Percentiles rank a stretch among this genome's conserved stretches.
These are phyloP conservation scores for Lobosporangium transversale DNA, from an alignment of 192 early-diverging fungal species.

Conservation along the genomic window DNA sequence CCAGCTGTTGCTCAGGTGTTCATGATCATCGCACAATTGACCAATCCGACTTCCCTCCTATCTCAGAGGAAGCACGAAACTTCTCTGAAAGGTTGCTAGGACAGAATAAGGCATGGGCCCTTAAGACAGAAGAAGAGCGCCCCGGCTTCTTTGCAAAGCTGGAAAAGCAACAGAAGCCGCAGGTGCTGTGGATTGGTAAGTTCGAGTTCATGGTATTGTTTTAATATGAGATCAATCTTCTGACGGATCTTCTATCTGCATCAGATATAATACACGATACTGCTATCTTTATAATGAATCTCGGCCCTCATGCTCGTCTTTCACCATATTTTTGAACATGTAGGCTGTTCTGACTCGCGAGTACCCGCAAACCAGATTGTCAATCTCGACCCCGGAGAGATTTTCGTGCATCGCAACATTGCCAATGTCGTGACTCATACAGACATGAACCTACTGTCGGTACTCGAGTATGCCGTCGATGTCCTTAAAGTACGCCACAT, in stretches of 20 bases:
- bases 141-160: slow-evolving; percentile 81
- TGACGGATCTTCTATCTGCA: too few species aligned
- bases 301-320: not conserved
- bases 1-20: slow-evolving; percentile 1
- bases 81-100: slow-evolving; percentile 52
- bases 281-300: too few species aligned
- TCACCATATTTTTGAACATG: not conserved
- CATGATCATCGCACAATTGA: not conserved
- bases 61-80: slow-evolving; percentile 37
- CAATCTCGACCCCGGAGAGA: slow-evolving; percentile 77
- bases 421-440: slow-evolving; percentile 88
- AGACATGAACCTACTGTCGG: slow-evolving; percentile 85
- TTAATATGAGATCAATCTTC: too few species aligned
- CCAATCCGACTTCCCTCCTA: slow-evolving; percentile 17
- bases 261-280: too few species aligned
- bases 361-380: slow-evolving; percentile 85
- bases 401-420: slow-evolving; percentile 98
- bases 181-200: slow-evolving; percentile 87
- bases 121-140: slow-evolving; percentile 60
- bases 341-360: slow-evolving; percentile 93
- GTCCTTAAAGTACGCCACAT: slow-evolving; percentile 93
- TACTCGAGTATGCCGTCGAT: slow-evolving; percentile 94
- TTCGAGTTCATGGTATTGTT: too few species aligned
- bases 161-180: slow-evolving; percentile 80
- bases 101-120: slow-evolving; percentile 74